Base-by-base conservation (phyloP, 352 stramenopile genomes). In the Phytophthora crassamura region DNA sequence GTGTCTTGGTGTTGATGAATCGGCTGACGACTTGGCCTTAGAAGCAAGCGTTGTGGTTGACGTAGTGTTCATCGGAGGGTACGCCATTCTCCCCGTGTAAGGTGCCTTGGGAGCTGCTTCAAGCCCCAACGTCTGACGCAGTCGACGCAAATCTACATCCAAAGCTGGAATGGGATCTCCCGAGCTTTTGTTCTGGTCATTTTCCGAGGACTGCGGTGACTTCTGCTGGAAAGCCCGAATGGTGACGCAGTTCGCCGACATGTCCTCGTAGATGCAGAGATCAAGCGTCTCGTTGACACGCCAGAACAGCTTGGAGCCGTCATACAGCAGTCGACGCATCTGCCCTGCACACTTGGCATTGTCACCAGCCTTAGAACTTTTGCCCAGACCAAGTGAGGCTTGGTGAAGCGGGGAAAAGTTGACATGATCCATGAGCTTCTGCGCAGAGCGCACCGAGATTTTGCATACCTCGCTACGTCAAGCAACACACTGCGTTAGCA, bases 381-480 rank as follows among this genome's bases (percentile, higher is more conserved):
- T 77, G n/a, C 61, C 74, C 20, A 84, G 64, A 16, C 90, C 83
- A 7, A 95, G 72, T 5, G 86, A 87, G 3, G 82, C 86, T 64
- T 93, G 89, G 68, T 95, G 88, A n/a, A 95, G 72, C 28, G 88
- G 88, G 34, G 88, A 95, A 41, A 92, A 93, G 65, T 93, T 95
- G 42, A 94, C 88, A 61, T 95, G 88, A 57, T 95, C 88, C 28
- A 94, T 79, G 42, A 95, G 71, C 75, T 94, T 95, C 48, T 95
- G 85, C 5, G 88, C 88, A 9, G 88, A 95, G 15, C 88, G 86
- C 55, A 95, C 81, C 32, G 86, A 93, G 56, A 95, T 94, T 65
- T 95, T 93, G 73, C 88, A 95, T 53, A 95, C 87, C 64, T 95
- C 87, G 51, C 87, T 95, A 40, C 43, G 64, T 33, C 16, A 64